A percentile compares a stretch with the other conserved stretches of the same genome.
Conservation (phyloP, 169 alveolate genomes). For the Hepatocystis sp. region DNA sequence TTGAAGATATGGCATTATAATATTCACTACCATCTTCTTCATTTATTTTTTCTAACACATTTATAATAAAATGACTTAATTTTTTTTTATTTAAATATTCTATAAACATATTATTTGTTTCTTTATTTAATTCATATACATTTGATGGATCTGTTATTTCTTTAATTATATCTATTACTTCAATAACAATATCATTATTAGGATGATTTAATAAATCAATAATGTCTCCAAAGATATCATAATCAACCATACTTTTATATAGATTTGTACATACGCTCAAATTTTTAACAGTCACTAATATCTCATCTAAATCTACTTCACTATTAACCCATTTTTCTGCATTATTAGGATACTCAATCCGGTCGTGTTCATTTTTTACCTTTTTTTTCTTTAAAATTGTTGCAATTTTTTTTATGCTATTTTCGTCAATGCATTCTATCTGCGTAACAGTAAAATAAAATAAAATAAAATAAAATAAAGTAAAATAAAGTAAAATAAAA, state of each 20-base stretch:
- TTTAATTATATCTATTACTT: constrained; percentile 61
- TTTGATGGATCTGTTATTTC: constrained; percentile 72
- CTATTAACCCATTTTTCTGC: constrained; percentile 73
- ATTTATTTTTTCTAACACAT: constrained; percentile 53
- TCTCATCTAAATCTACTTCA: constrained; percentile 75
- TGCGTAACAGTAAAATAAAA: background rate
- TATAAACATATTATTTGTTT: constrained; percentile 8
- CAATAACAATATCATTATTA: constrained; percentile 66
- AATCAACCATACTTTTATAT: constrained; percentile 62
- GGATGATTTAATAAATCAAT: constrained; percentile 66
- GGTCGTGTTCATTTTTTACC: constrained; percentile 60
- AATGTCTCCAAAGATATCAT: constrained; percentile 46
- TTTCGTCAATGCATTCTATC: constrained; percentile 71
- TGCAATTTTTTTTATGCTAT: constrained; percentile 58
- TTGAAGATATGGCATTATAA: constrained; percentile 72
- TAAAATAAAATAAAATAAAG: background rate
- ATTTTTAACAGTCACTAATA: constrained; percentile 49
- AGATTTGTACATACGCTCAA: constrained; percentile 70
- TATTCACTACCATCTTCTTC: constrained; percentile 70
- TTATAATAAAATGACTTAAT: constrained; percentile 63
- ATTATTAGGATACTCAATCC: constrained; percentile 73
- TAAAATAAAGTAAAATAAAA: background rate
- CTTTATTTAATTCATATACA: constrained; percentile 43
- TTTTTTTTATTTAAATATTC: constrained; percentile 59
- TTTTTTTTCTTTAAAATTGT: constrained; percentile 49